Percentiles rank a stretch among this genome's conserved stretches.
phyloP scores from a whole-genome alignment of 371 early-diverging fungal genomes.

The Mortierella polycephala region DNA sequence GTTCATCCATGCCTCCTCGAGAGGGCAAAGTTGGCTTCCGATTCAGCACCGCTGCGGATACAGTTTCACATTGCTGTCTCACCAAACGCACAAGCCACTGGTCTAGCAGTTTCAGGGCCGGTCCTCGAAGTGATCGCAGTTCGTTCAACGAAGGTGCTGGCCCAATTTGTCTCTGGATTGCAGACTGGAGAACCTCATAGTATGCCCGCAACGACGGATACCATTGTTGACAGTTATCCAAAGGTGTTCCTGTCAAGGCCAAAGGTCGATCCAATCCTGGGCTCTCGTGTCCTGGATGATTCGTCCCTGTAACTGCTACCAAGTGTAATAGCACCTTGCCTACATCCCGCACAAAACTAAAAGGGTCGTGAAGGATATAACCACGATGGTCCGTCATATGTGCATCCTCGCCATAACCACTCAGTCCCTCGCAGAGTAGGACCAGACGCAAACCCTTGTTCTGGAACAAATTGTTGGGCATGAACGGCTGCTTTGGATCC shows the following conservation, averaged over 20 bases:
- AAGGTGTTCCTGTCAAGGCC: slow-evolving; percentile 30
- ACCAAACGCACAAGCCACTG: slow-evolving; percentile 28
- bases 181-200: slow-evolving; percentile 20
- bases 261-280: slow-evolving; percentile 19
- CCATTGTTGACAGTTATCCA: slow-evolving; percentile 44
- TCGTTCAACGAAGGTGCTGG: slow-evolving; percentile 26
- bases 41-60: background rate
- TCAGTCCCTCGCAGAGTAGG: slow-evolving; percentile 41
- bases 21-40: background rate
- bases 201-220: slow-evolving; percentile 30
- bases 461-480: slow-evolving; percentile 27
- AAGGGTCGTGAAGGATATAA: slow-evolving; percentile 23
- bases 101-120: slow-evolving; percentile 34
- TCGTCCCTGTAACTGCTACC: slow-evolving; percentile 26
- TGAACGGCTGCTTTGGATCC: slow-evolving; percentile 22
- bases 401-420: slow-evolving; percentile 44
- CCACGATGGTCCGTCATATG: slow-evolving; percentile 48
- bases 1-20: slow-evolving; percentile 18
- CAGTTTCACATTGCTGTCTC: slow-evolving; percentile 15
- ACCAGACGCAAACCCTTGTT: slow-evolving; percentile 39
- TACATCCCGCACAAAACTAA: slow-evolving; percentile 28
- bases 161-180: slow-evolving; percentile 22
- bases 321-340: slow-evolving; percentile 42
- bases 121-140: slow-evolving; percentile 26
- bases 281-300: slow-evolving; percentile 22